Evolutionary conservation across 352 stramenopile genomes (phyloP).

Genomic region (Phytophthora agathidicida): DNA sequence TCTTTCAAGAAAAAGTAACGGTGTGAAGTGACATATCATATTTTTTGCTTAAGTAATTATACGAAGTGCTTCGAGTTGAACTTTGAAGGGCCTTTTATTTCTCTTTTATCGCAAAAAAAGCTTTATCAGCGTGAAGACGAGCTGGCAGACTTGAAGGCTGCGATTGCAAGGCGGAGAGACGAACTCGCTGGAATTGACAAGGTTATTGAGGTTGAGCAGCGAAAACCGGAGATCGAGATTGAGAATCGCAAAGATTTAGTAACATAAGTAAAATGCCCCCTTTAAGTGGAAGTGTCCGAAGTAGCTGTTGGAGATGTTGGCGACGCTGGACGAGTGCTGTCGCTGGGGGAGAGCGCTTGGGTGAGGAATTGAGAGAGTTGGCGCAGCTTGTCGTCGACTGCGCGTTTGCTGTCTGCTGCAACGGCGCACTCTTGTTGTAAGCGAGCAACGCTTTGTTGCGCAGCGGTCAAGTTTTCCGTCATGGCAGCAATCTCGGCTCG

Average conservation of each 20-base stretch:
- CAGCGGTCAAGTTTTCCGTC: slow-evolving; percentile 38
- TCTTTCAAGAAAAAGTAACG: slow-evolving; percentile 29
- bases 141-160: too few relatives aligned
- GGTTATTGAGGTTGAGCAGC: too few relatives aligned
- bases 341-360: slow-evolving; percentile 32
- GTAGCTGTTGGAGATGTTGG: slow-evolving; percentile 11
- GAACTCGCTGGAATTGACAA: too few relatives aligned
- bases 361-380: slow-evolving; percentile 65
- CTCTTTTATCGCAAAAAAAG: too few relatives aligned
- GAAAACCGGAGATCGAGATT: too few relatives aligned
- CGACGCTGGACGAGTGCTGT: slow-evolving; percentile 5
- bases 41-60: slow-evolving; percentile 16
- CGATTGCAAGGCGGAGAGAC: too few relatives aligned
- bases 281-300: slow-evolving; percentile 5
- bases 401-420: slow-evolving; percentile 52
- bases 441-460: slow-evolving; percentile 41
- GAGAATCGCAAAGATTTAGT: too few relatives aligned
- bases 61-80: slow-evolving; percentile 20
- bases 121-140: too few relatives aligned
- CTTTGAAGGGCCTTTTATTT: too few relatives aligned
- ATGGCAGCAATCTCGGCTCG: slow-evolving; percentile 55
- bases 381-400: slow-evolving; percentile 60
- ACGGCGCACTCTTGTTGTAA: slow-evolving; percentile 58
- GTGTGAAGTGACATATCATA: slow-evolving; percentile 30
- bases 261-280: neutral